Conservation (phyloP, 371 early-diverging fungal genomes). For the Mortierella sp. region DNA sequence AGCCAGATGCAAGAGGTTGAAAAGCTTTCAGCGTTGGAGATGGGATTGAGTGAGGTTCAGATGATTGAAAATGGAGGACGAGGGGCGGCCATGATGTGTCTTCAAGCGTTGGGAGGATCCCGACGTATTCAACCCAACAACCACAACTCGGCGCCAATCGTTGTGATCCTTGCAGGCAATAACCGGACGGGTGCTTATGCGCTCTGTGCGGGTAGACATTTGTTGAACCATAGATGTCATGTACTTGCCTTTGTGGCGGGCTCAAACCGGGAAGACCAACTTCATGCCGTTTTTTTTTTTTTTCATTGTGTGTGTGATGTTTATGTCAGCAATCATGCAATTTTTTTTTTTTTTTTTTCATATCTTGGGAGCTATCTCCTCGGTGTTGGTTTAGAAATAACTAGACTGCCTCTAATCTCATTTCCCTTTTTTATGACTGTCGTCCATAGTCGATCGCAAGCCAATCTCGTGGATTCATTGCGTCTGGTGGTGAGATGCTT, state of each 20-base stretch:
- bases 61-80: constrained; percentile 87
- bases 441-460: constrained; percentile 21
- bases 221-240: constrained; percentile 77
- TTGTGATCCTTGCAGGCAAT: constrained; percentile 79
- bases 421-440: not conserved
- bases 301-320: not conserved
- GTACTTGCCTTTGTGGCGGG: constrained; percentile 73
- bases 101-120: constrained; percentile 77
- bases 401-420: not conserved
- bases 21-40: constrained; percentile 59
- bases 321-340: not conserved
- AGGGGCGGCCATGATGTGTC: constrained; percentile 72
- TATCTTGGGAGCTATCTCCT: not conserved
- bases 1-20: constrained; percentile 73
- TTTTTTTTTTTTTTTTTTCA: not conserved
- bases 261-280: constrained; percentile 42
- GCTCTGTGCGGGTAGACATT: constrained; percentile 74
- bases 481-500: constrained; percentile 36
- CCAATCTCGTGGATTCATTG: constrained; percentile 34
- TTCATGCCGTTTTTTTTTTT: constrained; percentile 16
- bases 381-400: not conserved
- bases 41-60: constrained; percentile 75
- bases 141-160: constrained; percentile 76
- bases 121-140: constrained; percentile 73
- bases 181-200: constrained; percentile 79